Base-by-base conservation (phyloP, 2,329 filamentous ascomycete genomes). In the Scytalidium lignicola region DNA sequence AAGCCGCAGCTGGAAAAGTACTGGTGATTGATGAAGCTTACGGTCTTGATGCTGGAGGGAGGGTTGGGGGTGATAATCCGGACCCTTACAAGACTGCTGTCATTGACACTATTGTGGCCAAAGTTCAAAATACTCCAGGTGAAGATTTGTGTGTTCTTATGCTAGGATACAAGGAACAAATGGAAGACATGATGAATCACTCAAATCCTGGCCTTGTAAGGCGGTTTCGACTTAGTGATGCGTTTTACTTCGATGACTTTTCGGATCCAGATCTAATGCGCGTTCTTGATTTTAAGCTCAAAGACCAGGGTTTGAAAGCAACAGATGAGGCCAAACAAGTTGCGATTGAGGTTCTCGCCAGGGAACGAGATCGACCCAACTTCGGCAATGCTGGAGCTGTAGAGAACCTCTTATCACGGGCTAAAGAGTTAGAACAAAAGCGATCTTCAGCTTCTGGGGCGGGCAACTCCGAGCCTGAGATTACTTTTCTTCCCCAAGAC, bases 311-410 rank as follows among this genome's bases (percentile, higher is more conserved):
- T 0, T 80, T 83, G 47, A 62, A 61, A 1, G 75, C 75, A 0
- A 83, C 79, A 0, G 64, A 70, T 1, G 62, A 73, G 20, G 85
- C 74, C 0, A 76, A 74, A 46, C 62, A 64, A 0, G 76, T 78
- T 0, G 82, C 76, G 0, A 64, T 82, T 51, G 78, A 84, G 1
- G 70, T 84, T 22, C 69, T 90, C 0, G 65, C 67, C 6, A 73
- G 82, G 2, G 76, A 78, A 1, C 76, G 83, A 1, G 82, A 84
- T 54, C 72, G 78, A 1, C 76, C 75, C 0, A 76, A 85, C 53
- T 87, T 86, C 61, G 79, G 86, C 1, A 90, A 91, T 56, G 85
- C 80, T 0, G 79, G 84, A 0, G 85, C 88, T 56, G 77, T 91
- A 21, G 83, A 90, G 44, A 85, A 77, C 15, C 60, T 88, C 65